Evolutionary conservation across 192 early-diverging fungal species (phyloP), one percentile per base, ranked within the genome.

Genomic region (Coemansia sp.): DNA sequence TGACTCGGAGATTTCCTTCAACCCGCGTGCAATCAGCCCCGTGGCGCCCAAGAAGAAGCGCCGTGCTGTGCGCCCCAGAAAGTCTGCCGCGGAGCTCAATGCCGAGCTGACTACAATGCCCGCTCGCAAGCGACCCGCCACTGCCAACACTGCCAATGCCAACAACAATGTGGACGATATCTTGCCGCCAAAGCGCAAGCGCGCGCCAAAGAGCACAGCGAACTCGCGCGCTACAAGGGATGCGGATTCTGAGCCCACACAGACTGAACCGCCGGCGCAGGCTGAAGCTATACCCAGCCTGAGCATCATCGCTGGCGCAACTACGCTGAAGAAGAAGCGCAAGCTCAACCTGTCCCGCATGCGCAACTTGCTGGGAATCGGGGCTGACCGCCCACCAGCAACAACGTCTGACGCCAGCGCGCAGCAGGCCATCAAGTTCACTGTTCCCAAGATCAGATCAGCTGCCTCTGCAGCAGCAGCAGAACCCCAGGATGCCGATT

Each of bases 1-100:
- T 32, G 74, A 77, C 54, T 77, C 74, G 48, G 74, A 77, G 58
- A 77, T 77, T 8, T 60, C 74, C 9, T 77, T 77, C 54, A 77
- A 77, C 46, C 56, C 60, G 1, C 42, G 58, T 5, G 54, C 58
- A 6, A 35, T 35, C 5, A 35, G 33, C 6, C 33, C 33, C 21
- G 64, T 61, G 6, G n/a, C 48, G 22, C 48, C 31, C 6, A 19
- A 54, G 18, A 43, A 58, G 55, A 24, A 27, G 16, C 46, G 50
- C 56, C 40, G 40, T 24, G 55, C 61, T 0, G 38, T 31, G n/a
- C 44, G 62, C 3, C 24, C 42, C 38, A 58, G 44, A 54, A 77
- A 70, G 53, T 70, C 73, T 0, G 60, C 47, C 2, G 35, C 42
- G 19, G 67, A 77, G 59, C 56, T 70, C 18, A 63, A 65, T 30